Evolutionary conservation across 371 early-diverging fungal genomes (phyloP).

Genomic region (Mycotypha africana): DNA sequence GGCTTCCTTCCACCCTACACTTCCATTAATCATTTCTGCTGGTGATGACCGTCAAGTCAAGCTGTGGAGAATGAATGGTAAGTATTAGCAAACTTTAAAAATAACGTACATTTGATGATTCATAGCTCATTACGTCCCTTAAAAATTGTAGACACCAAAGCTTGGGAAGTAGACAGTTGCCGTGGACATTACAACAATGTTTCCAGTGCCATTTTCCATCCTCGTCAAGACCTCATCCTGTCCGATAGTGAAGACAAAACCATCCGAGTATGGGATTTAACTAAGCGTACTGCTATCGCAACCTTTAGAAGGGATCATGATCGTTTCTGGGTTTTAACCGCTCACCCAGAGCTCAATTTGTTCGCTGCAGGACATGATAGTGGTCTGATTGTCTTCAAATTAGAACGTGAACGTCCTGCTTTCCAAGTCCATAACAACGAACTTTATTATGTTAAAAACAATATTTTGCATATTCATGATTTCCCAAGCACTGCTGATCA

Average conservation of each 20-base stretch:
- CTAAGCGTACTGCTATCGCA: constrained; percentile 86
- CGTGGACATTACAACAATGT: constrained; percentile 99
- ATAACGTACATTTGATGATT: no score
- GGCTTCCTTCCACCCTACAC: constrained; percentile 92
- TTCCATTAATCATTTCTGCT: constrained; percentile 93
- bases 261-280: constrained; percentile 96
- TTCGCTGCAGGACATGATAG: constrained; percentile 98
- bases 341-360: constrained; percentile 91
- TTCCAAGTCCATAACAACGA: constrained; percentile 73
- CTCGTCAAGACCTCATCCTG: constrained; percentile 88
- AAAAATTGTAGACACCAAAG: constrained; percentile 78
- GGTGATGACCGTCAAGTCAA: constrained; percentile 99
- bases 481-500: constrained; percentile 70
- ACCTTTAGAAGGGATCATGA: constrained; percentile 95
- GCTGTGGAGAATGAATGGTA: constrained; percentile 97
- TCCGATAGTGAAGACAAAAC: constrained; percentile 97
- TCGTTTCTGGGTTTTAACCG: constrained; percentile 96
- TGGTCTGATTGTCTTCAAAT: constrained; percentile 95
- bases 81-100: neutral
- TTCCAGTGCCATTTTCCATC: constrained; percentile 89
- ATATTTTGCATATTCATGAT: constrained; percentile 77
- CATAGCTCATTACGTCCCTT: no score
- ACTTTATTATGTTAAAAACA: constrained; percentile 83
- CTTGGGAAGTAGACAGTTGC: constrained; percentile 98
- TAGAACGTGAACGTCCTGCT: constrained; percentile 95